Base-by-base conservation (phyloP, 225 moss, liverwort and hornwort species). In the Sphagnum tenellum region DNA sequence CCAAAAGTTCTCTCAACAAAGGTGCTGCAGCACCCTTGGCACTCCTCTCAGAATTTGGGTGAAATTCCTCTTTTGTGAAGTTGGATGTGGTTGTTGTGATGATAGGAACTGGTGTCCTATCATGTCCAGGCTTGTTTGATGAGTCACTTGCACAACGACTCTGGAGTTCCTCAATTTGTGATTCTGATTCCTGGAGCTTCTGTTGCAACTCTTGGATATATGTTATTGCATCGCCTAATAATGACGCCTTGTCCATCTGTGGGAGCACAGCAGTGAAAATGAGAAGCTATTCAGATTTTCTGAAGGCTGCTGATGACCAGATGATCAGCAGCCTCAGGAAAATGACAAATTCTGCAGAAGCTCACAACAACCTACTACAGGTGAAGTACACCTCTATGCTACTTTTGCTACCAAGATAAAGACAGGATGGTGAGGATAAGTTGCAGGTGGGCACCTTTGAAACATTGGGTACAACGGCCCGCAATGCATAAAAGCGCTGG, bases 401-500 rank as follows among this genome's bases (percentile, higher is more conserved):
- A 29, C 29, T 29, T 29, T 29, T 29, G 29, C 29, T 29, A 29
- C 29, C 29, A 29, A 29, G 29, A 29, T 29, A 29, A 29, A 29
- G 29, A 29, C 29, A 29, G 29, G 29, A 29, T 29, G 29, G 29
- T 29, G 29, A 29, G 29, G 29, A 29, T 29, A 29, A 29, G 29
- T 29, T 29, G 29, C 29, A 29, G 29, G 29, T 29, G n/a, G 65
- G 65, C 67, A 93, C 88, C 88, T 95, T 95, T 47, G 91, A 95
- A 66, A 95, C 91, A 65, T 95, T 95, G 1, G 94, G 94, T 64
- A 95, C 94, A 8, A 89, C 91, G 53, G 94, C 89, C 55, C 91
- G 81, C 70, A 91, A 74, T 5, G 91, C 84, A 73, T 89, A 95
- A 67, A 95, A 91, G 44, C 89, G 82, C 69, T 95, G 91, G 70